A percentile compares a stretch with the other conserved stretches of the same genome.
phyloP scores from a whole-genome alignment of 345 rosid genomes.

The Mercurialis annua region DNA sequence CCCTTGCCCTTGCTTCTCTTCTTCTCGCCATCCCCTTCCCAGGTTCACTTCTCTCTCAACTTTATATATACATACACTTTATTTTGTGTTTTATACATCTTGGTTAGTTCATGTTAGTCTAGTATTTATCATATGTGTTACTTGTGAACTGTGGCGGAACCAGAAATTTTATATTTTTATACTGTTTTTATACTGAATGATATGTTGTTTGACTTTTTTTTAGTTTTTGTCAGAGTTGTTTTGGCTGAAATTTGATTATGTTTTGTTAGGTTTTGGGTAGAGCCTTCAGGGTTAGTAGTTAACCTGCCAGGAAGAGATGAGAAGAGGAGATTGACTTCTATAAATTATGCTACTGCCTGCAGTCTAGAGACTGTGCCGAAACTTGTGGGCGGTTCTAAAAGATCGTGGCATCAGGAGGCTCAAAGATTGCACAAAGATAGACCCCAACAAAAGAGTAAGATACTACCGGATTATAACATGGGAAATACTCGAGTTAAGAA shows the following conservation, averaged over 20 bases:
- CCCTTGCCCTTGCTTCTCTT: conserved; percentile 32
- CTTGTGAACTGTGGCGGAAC: too few species aligned
- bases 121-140: background rate
- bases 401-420: conserved; percentile 13
- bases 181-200: background rate
- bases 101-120: background rate
- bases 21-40: conserved; percentile 22
- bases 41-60: conserved; percentile 31
- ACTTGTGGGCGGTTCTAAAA: background rate
- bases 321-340: conserved; percentile 5
- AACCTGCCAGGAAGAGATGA: conserved; percentile 11
- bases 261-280: conserved; percentile 14
- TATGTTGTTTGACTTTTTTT: background rate
- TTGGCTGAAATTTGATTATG: background rate
- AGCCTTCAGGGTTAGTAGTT: conserved; percentile 13
- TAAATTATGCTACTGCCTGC: conserved; percentile 1
- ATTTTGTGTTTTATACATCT: background rate
- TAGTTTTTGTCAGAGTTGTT: background rate
- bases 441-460: background rate
- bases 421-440: background rate
- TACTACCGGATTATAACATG: background rate
- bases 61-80: background rate
- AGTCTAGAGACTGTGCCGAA: background rate
- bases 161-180: too few species aligned
- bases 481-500: too few species aligned